Evolutionary conservation across 768 basidiomycete species (phyloP).

Genomic region (Thelephora aurantiotincta): DNA sequence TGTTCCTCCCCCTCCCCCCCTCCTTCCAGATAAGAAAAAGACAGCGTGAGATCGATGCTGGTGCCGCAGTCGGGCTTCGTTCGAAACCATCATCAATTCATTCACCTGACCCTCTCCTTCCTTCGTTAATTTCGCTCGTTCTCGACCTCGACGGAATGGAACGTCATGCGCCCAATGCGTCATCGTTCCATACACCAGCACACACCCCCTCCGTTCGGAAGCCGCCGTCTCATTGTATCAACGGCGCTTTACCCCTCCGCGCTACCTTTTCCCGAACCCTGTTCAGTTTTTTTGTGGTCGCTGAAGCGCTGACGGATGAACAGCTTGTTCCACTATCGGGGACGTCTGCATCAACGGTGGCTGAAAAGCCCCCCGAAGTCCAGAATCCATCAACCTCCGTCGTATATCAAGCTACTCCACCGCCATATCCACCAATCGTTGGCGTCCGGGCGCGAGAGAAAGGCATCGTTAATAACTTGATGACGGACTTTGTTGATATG

Average conservation of each 20-base stretch:
- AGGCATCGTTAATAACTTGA: constrained; percentile 36
- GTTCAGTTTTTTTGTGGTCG: neutral
- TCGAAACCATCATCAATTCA: constrained; percentile 4
- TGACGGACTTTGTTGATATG: constrained; percentile 47
- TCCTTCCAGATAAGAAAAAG: neutral
- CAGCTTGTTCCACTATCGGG: too few species aligned
- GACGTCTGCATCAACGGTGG: neutral
- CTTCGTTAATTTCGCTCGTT: neutral
- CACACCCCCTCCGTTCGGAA: neutral
- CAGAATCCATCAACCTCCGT: constrained; percentile 1
- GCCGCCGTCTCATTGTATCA: neutral
- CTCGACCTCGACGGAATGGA: neutral
- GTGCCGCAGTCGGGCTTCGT: too few species aligned
- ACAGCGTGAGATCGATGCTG: neutral
- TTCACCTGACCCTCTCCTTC: too few species aligned
- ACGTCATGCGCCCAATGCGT: too few species aligned
- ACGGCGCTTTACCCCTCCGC: too few species aligned
- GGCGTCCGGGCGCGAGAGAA: constrained; percentile 26
- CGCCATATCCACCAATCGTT: constrained; percentile 33
- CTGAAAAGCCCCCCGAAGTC: neutral
- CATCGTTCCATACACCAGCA: constrained; percentile 4
- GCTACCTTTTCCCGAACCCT: neutral
- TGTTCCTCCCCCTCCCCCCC: constrained; percentile 3
- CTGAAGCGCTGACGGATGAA: neutral
- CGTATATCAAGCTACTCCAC: constrained; percentile 30